These are phyloP conservation scores for Penicillium paradoxum DNA, from an alignment of 495 filamentous ascomycete genomes.

Conservation along the genomic window DNA sequence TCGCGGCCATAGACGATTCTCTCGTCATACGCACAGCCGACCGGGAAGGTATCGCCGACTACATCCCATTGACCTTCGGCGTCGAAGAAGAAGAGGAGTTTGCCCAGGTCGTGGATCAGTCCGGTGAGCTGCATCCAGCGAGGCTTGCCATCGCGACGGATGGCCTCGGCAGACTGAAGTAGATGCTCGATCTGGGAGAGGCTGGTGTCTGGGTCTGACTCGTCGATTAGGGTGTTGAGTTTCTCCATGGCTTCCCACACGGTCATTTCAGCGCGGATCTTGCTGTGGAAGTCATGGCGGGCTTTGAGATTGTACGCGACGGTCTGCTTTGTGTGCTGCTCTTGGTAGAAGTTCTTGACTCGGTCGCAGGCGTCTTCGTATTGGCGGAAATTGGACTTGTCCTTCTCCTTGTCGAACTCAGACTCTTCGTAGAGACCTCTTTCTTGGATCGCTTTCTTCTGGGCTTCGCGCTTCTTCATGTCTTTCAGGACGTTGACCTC, in stretches of 20 bases:
- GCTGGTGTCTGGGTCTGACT: conserved; percentile 80
- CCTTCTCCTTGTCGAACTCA: conserved; percentile 68
- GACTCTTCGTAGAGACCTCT: conserved; percentile 57
- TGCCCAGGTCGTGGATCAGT: conserved; percentile 86
- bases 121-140: conserved; percentile 89
- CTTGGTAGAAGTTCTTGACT: conserved; percentile 76
- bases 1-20: conserved; percentile 70
- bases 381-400: conserved; percentile 76
- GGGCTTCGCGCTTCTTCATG: conserved; percentile 33
- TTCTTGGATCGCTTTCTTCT: conserved; percentile 33
- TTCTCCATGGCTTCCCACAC: conserved; percentile 90
- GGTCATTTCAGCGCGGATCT: conserved; percentile 67
- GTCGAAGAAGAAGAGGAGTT: conserved; percentile 79
- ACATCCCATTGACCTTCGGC: conserved; percentile 88
- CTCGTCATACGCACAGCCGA: conserved; percentile 77
- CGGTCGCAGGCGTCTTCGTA: conserved; percentile 74
- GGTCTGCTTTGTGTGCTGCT: conserved; percentile 81
- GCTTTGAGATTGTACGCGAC: conserved; percentile 78
- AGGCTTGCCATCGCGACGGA: conserved; percentile 82
- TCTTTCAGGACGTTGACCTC: conserved; percentile 72
- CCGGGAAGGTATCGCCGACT: conserved; percentile 86
- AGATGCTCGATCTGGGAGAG: conserved; percentile 86
- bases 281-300: conserved; percentile 63
- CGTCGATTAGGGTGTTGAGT: conserved; percentile 82
- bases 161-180: conserved; percentile 80